Evolutionary conservation across 2,329 filamentous ascomycete species (phyloP).

Genomic region (Fusarium albosuccineum): DNA sequence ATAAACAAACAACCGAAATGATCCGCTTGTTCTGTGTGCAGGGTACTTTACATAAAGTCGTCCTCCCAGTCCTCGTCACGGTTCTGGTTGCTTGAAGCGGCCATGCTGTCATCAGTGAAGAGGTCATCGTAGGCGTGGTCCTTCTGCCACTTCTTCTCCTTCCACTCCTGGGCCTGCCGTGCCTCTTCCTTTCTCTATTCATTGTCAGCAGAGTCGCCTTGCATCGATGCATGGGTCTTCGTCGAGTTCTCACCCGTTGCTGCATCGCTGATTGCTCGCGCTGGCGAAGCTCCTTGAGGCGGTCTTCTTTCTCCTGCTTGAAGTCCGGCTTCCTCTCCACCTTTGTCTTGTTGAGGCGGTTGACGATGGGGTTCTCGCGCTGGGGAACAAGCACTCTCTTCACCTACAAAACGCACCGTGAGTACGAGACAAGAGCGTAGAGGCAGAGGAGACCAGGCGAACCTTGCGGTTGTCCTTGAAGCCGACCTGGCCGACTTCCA

Average conservation of each 20-base stretch:
- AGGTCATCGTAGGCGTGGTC: slow-evolving; percentile 98
- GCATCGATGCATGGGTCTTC: background rate
- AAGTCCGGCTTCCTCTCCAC: slow-evolving; percentile 90
- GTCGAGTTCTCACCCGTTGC: slow-evolving; percentile 65
- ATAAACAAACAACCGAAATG: too few species aligned
- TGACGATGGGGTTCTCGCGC: slow-evolving; percentile 91
- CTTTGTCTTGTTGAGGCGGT: slow-evolving; percentile 97
- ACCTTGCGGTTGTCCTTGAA: slow-evolving; percentile 89
- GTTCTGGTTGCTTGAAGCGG: slow-evolving; percentile 85
- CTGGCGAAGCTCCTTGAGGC: slow-evolving; percentile 77
- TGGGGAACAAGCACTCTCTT: slow-evolving; percentile 83
- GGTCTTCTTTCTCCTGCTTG: slow-evolving; percentile 83
- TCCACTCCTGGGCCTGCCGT: slow-evolving; percentile 79
- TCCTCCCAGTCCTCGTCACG: slow-evolving; percentile 82
- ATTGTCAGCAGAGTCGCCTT: background rate
- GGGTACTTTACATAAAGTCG: slow-evolving; percentile 82
- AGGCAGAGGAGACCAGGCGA: background rate
- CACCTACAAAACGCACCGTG: slow-evolving; percentile 62
- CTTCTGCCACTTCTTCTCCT: slow-evolving; percentile 92
- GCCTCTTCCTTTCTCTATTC: slow-evolving; percentile 81
- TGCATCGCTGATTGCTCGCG: slow-evolving; percentile 74
- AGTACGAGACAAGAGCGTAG: background rate
- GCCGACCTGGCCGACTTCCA: slow-evolving; percentile 94
- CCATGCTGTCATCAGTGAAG: slow-evolving; percentile 85
- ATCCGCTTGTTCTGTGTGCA: too few species aligned